Conservation (phyloP, 2,329 filamentous ascomycete genomes). For the Alternaria sp. region DNA sequence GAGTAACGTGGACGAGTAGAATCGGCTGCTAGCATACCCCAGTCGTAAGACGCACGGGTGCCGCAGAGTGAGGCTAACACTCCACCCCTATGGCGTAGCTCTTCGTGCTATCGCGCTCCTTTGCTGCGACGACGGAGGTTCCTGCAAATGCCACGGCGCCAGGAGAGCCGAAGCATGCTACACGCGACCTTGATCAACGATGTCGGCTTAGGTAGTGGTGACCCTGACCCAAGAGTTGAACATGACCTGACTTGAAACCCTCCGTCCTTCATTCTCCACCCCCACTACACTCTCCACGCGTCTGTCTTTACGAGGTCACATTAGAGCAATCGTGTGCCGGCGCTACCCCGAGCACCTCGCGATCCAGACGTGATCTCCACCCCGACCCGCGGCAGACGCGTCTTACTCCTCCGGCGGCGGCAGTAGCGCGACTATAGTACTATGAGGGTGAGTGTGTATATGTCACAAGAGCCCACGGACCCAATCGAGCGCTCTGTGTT, state of each 20-base stretch:
- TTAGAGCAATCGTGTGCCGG: slow-evolving; percentile 32
- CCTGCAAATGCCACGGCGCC: slow-evolving; percentile 25
- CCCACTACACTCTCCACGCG: slow-evolving; percentile 32
- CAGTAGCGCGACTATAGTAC: slow-evolving; percentile 33
- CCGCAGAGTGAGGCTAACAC: slow-evolving; percentile 40
- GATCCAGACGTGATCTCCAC: slow-evolving; percentile 15
- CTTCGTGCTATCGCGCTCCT: slow-evolving; percentile 36
- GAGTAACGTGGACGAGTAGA: slow-evolving; percentile 46
- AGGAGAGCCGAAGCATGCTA: slow-evolving; percentile 22
- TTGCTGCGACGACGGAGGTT: slow-evolving; percentile 26
- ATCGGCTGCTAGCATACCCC: slow-evolving; percentile 27
- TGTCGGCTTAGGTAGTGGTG: slow-evolving; percentile 19
- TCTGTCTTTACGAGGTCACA: slow-evolving; percentile 30
- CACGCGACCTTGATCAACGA: slow-evolving; percentile 18
- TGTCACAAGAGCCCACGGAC: slow-evolving; percentile 27
- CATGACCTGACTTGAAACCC: slow-evolving; percentile 36
- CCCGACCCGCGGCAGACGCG: slow-evolving; percentile 27
- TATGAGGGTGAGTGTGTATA: slow-evolving; percentile 47
- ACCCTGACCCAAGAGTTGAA: slow-evolving; percentile 16
- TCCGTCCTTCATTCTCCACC: slow-evolving; percentile 28
- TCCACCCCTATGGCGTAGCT: slow-evolving; percentile 36
- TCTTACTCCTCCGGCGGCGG: slow-evolving; percentile 19
- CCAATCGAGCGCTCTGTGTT: slow-evolving; percentile 12
- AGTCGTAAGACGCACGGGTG: slow-evolving; percentile 26
- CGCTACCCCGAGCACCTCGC: slow-evolving; percentile 17